Base-by-base conservation (phyloP, 305 asterid species). In the Fraxinus paxiana region DNA sequence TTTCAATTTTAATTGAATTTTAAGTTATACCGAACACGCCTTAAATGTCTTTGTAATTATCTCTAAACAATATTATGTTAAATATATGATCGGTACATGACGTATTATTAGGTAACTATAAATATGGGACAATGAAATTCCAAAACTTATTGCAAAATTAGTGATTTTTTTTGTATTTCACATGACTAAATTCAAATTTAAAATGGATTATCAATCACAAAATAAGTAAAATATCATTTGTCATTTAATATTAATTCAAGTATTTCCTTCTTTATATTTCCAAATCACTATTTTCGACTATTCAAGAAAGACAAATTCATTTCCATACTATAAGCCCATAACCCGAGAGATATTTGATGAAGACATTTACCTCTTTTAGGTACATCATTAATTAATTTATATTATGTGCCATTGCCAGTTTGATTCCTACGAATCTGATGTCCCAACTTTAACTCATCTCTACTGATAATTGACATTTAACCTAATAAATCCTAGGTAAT, bases 401-500 rank as follows among this genome's bases (percentile, higher is more conserved):
- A 41, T 15, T 15, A 15, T 4, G 59, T 15, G 3, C 59, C 20
- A 15, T 15, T 15, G 59, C 59, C 20, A 15, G 7, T 48, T 48
- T 48, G 59, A 15, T 51, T 51, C 61, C 22, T n/a, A 15, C 61
- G 17, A 51, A 48, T 46, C 20, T 4, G 22, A 51, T 6, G 61
- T 5, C 22, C 61, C 61, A 51, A 51, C 61, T n/a, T n/a, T 5
- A 85, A 51, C 61, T 48, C 22, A 83, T 81, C 90, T 81, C 76
- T 56, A 41, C 8, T 81, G 84, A 87, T 80, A 0, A 65, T 15
- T 73, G 87, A 87, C 87, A 56, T 77, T 69, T 85, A 81, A 83
- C 88, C 90, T 79, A 85, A 85, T 80, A 9, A 51, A 77, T 37
- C 85, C 24, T 63, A 38, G 38, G 5, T 67, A 78, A 83, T 81